A percentile compares a stretch with the other conserved stretches of the same genome.
Conservation (phyloP, 164 flowering plant genomes). For the Piper betle region DNA sequence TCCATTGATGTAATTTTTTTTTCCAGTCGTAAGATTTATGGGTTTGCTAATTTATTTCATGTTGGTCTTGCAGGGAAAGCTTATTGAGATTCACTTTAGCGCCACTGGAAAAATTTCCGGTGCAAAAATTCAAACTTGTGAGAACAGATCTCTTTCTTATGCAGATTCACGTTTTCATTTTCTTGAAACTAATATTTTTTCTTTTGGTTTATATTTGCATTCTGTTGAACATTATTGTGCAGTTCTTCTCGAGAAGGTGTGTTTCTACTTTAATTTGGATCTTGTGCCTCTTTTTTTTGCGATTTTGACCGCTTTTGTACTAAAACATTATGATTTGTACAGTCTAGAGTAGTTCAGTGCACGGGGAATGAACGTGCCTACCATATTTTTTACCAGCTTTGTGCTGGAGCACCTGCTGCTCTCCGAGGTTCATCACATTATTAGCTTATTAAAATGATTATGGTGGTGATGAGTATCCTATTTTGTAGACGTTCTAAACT, state of each 20-base stretch:
- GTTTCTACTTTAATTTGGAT: conserved; percentile 1
- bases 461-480: not conserved
- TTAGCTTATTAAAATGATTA: not conserved
- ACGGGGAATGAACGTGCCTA: conserved; percentile 90
- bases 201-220: conserved; percentile 14
- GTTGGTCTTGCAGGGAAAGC: conserved; percentile 63
- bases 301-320: not conserved
- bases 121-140: conserved; percentile 95
- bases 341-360: conserved; percentile 98
- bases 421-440: conserved; percentile 47
- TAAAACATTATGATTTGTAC: conserved; percentile 15
- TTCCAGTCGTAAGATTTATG: not conserved
- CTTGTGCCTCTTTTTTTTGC: conserved; percentile 1
- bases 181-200: conserved; percentile 17
- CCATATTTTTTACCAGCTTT: conserved; percentile 96
- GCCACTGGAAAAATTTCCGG: conserved; percentile 94
- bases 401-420: conserved; percentile 75
- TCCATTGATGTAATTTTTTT: not conserved
- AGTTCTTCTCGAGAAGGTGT: conserved; percentile 99
- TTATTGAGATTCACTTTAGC: conserved; percentile 93
- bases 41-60: not conserved
- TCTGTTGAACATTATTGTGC: conserved; percentile 8
- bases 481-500: not conserved
- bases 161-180: not conserved
- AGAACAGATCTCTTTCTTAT: conserved; percentile 13